Percentiles rank a stretch among this genome's conserved stretches.
phyloP scores from a whole-genome alignment of 2,329 filamentous ascomycete species.

The Zymoseptoria ardabiliae region DNA sequence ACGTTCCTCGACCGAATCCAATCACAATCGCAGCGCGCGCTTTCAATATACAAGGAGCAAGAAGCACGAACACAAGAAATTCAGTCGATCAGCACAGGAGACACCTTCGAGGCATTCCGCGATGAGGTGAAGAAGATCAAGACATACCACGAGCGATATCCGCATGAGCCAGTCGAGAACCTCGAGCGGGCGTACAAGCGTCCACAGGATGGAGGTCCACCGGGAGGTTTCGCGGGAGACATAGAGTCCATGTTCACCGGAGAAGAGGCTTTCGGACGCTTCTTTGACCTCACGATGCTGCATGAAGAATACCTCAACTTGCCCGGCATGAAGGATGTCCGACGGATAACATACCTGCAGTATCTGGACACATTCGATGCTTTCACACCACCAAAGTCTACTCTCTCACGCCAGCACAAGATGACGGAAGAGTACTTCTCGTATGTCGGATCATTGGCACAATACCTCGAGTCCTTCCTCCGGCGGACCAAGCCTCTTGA shows the following conservation, averaged over 20 bases:
- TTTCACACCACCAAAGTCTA: constrained; percentile 66
- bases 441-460: constrained; percentile 72
- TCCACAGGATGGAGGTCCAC: constrained; percentile 47
- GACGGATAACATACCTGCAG: constrained; percentile 76
- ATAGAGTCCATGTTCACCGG: constrained; percentile 92
- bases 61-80: constrained; percentile 70
- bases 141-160: constrained; percentile 82
- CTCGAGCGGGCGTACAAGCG: constrained; percentile 86
- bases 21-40: constrained; percentile 69
- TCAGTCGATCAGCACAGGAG: constrained; percentile 73
- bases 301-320: constrained; percentile 91
- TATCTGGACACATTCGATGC: constrained; percentile 88
- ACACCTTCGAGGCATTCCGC: constrained; percentile 87
- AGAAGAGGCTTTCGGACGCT: constrained; percentile 88
- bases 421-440: constrained; percentile 86
- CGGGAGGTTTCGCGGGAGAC: constrained; percentile 46
- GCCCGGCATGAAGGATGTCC: constrained; percentile 61
- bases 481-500: constrained; percentile 77
- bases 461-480: constrained; percentile 84
- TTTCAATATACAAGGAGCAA: constrained; percentile 79
- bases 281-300: constrained; percentile 75
- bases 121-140: constrained; percentile 74
- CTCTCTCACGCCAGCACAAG: constrained; percentile 74
- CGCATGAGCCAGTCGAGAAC: constrained; percentile 91
- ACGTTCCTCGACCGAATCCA: constrained; percentile 84